Base-by-base conservation (phyloP, 805 yeast genomes). In the Saccharomycopsis vini region DNA sequence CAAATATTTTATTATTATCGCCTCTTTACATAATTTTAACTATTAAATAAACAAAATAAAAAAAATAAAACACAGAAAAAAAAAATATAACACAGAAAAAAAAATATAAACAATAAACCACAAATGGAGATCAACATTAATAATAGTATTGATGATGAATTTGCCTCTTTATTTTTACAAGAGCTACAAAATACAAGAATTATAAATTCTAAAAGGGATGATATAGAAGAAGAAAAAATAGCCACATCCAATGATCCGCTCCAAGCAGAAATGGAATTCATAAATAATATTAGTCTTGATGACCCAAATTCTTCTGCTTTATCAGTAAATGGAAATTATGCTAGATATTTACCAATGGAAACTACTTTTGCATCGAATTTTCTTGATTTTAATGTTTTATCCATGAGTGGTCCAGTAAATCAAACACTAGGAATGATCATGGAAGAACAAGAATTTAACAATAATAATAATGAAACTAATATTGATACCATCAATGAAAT, bases 141-240 rank as follows among this genome's bases (percentile, higher is more conserved):
- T 15, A 26, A 24, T 12, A 49, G 40, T 12, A 49, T 46, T 10
- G 52, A 49, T 21, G 52, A 49, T 23, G 52, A 49, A 13, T 49
- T 49, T 43, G 50, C 52, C 5, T 49, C 52, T 3, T 28, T 49
- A n/a, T 49, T 49, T 19, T 26, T 49, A 7, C 47, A 46, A 30
- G 46, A 46, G 12, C 39, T 46, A 5, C 52, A 46, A 21, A 43
- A 43, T 24, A 40, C 50, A 13, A 19, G 45, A 3, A 5, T 30
- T 7, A 20, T 24, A 12, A 35, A 35, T 24, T 23, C 31, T 13
- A 32, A 40, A 22, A 15, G 31, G 13, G 21, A 24, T 21, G 42
- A 43, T 16, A n/a, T 10, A 15, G 24, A 26, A 5, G 36, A 24
- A 23, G 12, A 26, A 26, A 7, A 26, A 26, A 26, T 26, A 9